These are phyloP conservation scores for Lactuca sativa DNA, from an alignment of 129 eudicot species.

Conservation along the genomic window DNA sequence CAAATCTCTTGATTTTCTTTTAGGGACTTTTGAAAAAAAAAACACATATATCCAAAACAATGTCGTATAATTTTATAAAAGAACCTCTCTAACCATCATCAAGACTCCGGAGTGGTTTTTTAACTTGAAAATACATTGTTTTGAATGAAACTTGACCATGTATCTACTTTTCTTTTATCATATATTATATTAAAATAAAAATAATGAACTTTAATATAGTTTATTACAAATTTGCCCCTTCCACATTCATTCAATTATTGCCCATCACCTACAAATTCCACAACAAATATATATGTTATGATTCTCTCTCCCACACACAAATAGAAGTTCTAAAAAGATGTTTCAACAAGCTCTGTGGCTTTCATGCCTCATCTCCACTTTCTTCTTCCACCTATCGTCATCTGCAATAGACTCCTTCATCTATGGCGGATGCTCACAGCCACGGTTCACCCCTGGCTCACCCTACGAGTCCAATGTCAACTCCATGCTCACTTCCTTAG, in stretches of 20 bases:
- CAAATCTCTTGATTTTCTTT: neutral
- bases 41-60: neutral
- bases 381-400: constrained; percentile 33
- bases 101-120: neutral
- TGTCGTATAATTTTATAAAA: neutral
- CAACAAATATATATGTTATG: constrained; percentile 26
- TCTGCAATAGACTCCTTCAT: constrained; percentile 53
- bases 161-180: neutral
- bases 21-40: neutral
- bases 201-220: neutral
- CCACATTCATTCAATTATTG: constrained; percentile 43
- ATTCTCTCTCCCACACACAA: constrained; percentile 22
- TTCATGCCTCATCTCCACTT: constrained; percentile 30
- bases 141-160: neutral
- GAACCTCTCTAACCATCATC: neutral
- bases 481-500: constrained; percentile 68
- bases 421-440: constrained; percentile 73
- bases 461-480: constrained; percentile 68
- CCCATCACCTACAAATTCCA: constrained; percentile 37
- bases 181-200: neutral
- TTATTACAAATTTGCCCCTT: constrained; percentile 16
- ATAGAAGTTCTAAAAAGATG: constrained; percentile 26
- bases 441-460: constrained; percentile 44
- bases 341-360: constrained; percentile 22
- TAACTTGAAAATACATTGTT: neutral